Conservation (phyloP, 495 filamentous ascomycete species). For the Aspergillus indologenus region DNA sequence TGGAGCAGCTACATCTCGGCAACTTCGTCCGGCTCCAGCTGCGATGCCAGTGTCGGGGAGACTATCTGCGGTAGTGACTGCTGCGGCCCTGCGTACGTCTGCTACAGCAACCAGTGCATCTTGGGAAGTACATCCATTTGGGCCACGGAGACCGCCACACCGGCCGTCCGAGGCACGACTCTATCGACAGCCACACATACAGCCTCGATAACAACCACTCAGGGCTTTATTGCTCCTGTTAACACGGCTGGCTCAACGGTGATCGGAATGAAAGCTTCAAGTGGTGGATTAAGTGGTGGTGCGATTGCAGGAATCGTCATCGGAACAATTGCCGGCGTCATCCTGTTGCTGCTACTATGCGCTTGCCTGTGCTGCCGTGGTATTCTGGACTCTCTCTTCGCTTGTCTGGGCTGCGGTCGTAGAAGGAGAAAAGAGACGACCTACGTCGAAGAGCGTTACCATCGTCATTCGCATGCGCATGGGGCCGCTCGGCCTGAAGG, state of each 20-base stretch:
- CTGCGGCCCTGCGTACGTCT: conserved; percentile 71
- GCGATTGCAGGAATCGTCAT: conserved; percentile 96
- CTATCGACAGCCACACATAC: conserved; percentile 56
- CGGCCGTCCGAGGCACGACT: conserved; percentile 70
- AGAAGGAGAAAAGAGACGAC: conserved; percentile 51
- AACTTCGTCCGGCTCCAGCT: conserved; percentile 37
- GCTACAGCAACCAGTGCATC: conserved; percentile 43
- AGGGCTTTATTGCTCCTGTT: conserved; percentile 56
- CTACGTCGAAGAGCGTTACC: conserved; percentile 69
- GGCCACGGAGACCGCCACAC: conserved; percentile 42
- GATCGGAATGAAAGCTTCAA: conserved; percentile 41
- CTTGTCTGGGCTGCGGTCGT: conserved; percentile 59
- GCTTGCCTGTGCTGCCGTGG: conserved; percentile 70
- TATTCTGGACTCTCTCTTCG: conserved; percentile 60
- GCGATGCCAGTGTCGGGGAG: conserved; percentile 58
- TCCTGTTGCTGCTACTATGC: conserved; percentile 70
- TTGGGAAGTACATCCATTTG: conserved; percentile 38
- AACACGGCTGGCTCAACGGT: conserved; percentile 49
- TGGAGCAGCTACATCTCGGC: conserved; percentile 55
- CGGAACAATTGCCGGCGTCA: conserved; percentile 72
- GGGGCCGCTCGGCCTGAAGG: conserved; percentile 47
- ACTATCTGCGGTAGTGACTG: conserved; percentile 69
- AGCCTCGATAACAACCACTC: conserved; percentile 53
- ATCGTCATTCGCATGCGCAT: conserved; percentile 44
- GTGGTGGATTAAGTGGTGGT: conserved; percentile 67